Conservation (phyloP, 306 rosid genomes). For the Dicorynia guianensis region DNA sequence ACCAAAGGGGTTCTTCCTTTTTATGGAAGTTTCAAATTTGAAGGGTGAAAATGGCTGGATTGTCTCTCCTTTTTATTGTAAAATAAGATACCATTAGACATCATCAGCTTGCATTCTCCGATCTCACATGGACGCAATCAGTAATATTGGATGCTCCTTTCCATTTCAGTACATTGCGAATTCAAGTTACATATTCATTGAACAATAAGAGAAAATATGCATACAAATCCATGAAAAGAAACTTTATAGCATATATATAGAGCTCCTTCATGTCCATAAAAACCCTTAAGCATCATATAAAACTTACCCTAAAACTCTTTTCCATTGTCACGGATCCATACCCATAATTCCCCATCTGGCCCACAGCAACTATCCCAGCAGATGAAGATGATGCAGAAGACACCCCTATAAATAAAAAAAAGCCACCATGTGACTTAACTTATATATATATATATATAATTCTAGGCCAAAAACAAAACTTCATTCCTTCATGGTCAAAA, state of each 20-base stretch:
- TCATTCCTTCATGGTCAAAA: no score
- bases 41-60: neutral
- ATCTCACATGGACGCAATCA: constrained; percentile 37
- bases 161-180: constrained; percentile 32
- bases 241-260: neutral
- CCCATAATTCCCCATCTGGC: constrained; percentile 76
- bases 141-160: constrained; percentile 21
- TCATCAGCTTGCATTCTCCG: constrained; percentile 36
- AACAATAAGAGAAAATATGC: neutral
- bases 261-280: neutral
- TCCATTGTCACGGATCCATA: constrained; percentile 80
- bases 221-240: neutral
- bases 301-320: constrained; percentile 85
- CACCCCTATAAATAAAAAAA: constrained; percentile 45
- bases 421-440: neutral
- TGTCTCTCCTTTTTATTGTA: constrained; percentile 34
- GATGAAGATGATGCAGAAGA: constrained; percentile 65
- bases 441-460: neutral
- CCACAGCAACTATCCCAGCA: constrained; percentile 59
- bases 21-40: constrained; percentile 45
- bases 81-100: constrained; percentile 31
- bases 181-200: constrained; percentile 10
- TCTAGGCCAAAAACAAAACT: no score
- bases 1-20: constrained; percentile 27
- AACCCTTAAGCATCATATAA: neutral